Base-by-base conservation (phyloP, 2,329 filamentous ascomycete species). In the Trichoderma atroviride region DNA sequence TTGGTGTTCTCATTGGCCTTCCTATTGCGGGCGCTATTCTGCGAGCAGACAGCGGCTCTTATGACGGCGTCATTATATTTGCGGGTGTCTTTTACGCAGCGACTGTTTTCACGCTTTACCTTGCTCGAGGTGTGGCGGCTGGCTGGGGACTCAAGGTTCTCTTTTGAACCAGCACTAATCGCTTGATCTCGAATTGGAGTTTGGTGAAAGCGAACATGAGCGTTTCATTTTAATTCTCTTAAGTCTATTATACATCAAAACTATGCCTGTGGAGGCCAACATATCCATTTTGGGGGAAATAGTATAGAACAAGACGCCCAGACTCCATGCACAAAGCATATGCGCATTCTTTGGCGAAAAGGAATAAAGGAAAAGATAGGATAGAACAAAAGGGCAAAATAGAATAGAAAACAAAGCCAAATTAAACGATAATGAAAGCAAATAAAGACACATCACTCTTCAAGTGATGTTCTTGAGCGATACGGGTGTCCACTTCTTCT, bases 21-120 rank as follows among this genome's bases (percentile, higher is more conserved):
- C 88, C 87, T 0, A 87, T 89, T 58, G 87, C 85, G 0, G 88
- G 87, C 9, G 80, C 81, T 47, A 83, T 89, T 57, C 74, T 89
- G 50, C 78, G 81, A 1, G 77, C 78, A 19, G 52, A 70, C 10
- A 13, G 19, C 22, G 86, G 85, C 0, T 72, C 81, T 4, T 89
- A 87, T 70, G 82, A 79, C 75, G 86, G 84, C 1, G 75, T 89
- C 40, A 87, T 89, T 63, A 72, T 83, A 4, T 88, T 88, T 73
- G 84, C 84, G 0, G 82, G 80, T 1, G 78, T 50, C 53, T 70
- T 70, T 22, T 70, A 70, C 22, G 47, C 58, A 1, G 69, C 69
- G 13, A 66, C 80, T 33, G 82, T 81, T 69, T 71, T 78, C 16
- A 69, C 67, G 5, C 74, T 75, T 57, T 69, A 56, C 24, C 29